A percentile compares a stretch with the other conserved stretches of the same genome.
These are phyloP conservation scores for Rhizoclosmatium globosum DNA, from an alignment of 192 early-diverging fungal genomes.

Conservation along the genomic window DNA sequence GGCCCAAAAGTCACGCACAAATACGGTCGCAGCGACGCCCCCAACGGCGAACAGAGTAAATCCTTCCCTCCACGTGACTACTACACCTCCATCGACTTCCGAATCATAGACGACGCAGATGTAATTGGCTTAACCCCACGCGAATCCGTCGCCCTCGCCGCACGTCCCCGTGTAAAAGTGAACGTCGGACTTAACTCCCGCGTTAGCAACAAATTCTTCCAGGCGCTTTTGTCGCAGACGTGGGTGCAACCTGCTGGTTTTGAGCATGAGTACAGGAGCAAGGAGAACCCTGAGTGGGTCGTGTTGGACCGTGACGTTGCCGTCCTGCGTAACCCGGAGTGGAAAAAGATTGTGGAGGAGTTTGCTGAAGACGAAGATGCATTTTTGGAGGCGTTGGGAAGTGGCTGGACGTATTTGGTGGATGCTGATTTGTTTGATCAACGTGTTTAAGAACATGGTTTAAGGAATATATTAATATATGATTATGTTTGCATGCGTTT, in stretches of 20 bases:
- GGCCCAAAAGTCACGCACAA: neutral
- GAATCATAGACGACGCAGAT: neutral
- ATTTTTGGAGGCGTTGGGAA: too few species aligned
- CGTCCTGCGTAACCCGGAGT: slow-evolving; percentile 4
- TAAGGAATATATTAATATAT: too few species aligned
- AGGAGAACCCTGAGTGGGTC: neutral
- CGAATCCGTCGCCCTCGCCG: slow-evolving; percentile 15
- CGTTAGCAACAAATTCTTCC: slow-evolving; percentile 38
- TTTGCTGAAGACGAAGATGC: neutral
- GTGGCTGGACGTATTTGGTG: slow-evolving; percentile 48
- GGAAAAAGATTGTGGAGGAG: slow-evolving; percentile 8
- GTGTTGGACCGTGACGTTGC: slow-evolving; percentile 36
- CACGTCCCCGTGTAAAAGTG: neutral
- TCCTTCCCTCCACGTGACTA: slow-evolving; percentile 7
- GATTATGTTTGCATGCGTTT: too few species aligned
- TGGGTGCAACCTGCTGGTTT: neutral
- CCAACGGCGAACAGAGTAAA: neutral
- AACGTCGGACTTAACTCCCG: neutral
- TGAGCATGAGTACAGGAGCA: neutral
- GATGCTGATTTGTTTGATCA: too few species aligned
- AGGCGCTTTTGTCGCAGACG: slow-evolving; percentile 28
- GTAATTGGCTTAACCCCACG: slow-evolving; percentile 5
- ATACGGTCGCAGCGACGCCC: neutral
- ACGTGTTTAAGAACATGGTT: too few species aligned
- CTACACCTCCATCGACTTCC: neutral